A percentile compares a stretch with the other conserved stretches of the same genome.
Evolutionary conservation across 441 rosid species (phyloP).

Genomic region (Syzygium malaccense): DNA sequence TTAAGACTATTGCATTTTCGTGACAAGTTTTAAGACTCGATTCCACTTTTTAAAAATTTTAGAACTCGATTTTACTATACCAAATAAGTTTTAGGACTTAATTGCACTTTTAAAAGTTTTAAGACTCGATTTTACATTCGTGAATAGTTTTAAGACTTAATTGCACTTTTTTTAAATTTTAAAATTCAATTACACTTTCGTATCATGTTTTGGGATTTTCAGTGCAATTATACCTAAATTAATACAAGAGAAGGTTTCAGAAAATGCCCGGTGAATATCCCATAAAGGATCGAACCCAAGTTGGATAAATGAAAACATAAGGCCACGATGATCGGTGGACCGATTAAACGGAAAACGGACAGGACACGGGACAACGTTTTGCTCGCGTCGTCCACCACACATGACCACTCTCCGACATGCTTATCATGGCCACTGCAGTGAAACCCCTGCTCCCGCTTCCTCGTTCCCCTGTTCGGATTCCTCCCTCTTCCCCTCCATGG

Average conservation of each 20-base stretch:
- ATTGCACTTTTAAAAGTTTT: too few relatives aligned
- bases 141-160: too few relatives aligned
- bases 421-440: conserved; percentile 35
- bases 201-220: too few relatives aligned
- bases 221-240: too few relatives aligned
- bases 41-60: too few relatives aligned
- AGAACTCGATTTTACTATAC: too few relatives aligned
- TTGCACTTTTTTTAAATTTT: too few relatives aligned
- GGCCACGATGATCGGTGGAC: neutral
- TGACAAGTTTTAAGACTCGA: too few relatives aligned
- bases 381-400: neutral
- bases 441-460: conserved; percentile 29
- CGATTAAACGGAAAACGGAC: neutral
- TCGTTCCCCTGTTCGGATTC: conserved; percentile 17
- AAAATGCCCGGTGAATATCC: neutral
- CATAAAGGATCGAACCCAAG: neutral
- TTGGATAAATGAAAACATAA: neutral
- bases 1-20: too few relatives aligned
- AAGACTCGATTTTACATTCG: too few relatives aligned
- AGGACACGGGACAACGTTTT: neutral
- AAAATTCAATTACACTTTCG: too few relatives aligned
- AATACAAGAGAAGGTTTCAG: neutral
- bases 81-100: too few relatives aligned
- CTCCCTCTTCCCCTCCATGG: conserved; percentile 19
- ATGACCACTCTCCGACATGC: neutral